Evolutionary conservation across 169 alveolate species (phyloP), one percentile per base, ranked within the genome.

Genomic region (Plasmodium coatneyi): DNA sequence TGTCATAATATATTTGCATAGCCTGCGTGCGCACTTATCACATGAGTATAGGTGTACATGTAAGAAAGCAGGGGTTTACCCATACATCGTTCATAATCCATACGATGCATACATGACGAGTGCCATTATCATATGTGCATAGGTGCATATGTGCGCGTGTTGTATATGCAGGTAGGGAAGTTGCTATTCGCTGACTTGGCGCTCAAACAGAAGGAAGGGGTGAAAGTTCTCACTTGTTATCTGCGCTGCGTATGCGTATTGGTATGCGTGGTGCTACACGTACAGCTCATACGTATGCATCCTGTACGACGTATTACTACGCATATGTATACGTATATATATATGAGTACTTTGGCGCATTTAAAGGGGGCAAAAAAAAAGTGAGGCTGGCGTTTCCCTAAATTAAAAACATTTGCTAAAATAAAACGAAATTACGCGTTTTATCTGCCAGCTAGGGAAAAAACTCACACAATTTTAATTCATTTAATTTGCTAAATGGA

Each of bases 341-440:
- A 54, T 80, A 22, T 81, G 43, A 16, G 2, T 79, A 79, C 25
- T 54, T 3, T 66, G 76, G 10, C 14, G n/a, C 60, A 49, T 80
- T n/a, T 56, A 22, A 81, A 81, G 5, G 12, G 22, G 34, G 28
- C 19, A 83, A 83, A 71, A 83, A 83, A 41, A 71, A 70, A 41
- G 19, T 19, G 30, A 28, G 52, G 71, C 76, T 19, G 19, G 6
- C 41, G 54, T 71, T 83, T 83, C 49, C 22, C 72, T 70, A 71
- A 83, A 66, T 43, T 70, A 56, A 71, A 19, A 83, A 71, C 80
- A 28, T 52, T 83, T 39, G 34, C 72, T 56, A 83, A 66, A 32
- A 70, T 41, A 70, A 83, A 83, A 52, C 82, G 71, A 83, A 82
- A 16, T 82, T 82, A 32, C 90, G 22, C 71, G 41, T 82, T 83